Evolutionary conservation across 1,284 basidiomycete genomes (phyloP).

Genomic region (Takashimella koratensis): DNA sequence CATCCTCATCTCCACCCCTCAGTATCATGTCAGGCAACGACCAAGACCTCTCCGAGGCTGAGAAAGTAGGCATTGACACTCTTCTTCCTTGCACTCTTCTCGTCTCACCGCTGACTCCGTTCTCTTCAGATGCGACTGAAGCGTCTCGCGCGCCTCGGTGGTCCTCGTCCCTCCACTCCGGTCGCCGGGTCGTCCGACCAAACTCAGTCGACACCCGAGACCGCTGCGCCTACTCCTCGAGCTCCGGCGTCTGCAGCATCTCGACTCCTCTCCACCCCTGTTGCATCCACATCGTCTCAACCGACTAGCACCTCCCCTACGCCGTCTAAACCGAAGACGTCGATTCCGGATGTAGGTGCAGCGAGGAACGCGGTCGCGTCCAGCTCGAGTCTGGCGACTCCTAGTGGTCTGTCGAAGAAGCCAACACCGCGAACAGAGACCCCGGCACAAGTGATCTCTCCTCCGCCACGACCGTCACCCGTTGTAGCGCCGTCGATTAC

Average conservation of each 20-base stretch:
- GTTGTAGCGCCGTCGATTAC: slow-evolving; percentile 35
- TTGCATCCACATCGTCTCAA: slow-evolving; percentile 3
- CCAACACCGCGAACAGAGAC: slow-evolving; percentile 19
- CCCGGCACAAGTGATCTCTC: background rate
- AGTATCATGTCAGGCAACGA: slow-evolving; percentile 33
- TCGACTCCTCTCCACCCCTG: slow-evolving; percentile 7
- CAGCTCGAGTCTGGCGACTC: background rate
- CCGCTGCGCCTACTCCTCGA: background rate
- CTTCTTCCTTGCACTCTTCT: background rate
- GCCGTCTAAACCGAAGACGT: slow-evolving; percentile 1
- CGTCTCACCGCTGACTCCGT: slow-evolving; percentile 1
- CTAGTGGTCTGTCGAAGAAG: slow-evolving; percentile 10
- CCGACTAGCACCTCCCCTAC: slow-evolving; percentile 29
- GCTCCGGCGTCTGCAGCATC: slow-evolving; percentile 6
- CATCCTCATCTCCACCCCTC: no score
- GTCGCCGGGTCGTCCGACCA: slow-evolving; percentile 6
- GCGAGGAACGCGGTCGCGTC: background rate
- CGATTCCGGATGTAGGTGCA: background rate
- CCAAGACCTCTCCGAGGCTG: slow-evolving; percentile 36
- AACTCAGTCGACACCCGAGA: slow-evolving; percentile 9
- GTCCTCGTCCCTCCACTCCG: slow-evolving; percentile 15
- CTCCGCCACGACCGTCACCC: background rate
- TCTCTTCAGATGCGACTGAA: slow-evolving; percentile 73
- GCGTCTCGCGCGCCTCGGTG: slow-evolving; percentile 72
- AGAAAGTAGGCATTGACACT: slow-evolving; percentile 30